Evolutionary conservation across 108 stramenopile genomes (phyloP), one percentile per base, ranked within the genome.

Genomic region (Cyclostephanos invisitatus): DNA sequence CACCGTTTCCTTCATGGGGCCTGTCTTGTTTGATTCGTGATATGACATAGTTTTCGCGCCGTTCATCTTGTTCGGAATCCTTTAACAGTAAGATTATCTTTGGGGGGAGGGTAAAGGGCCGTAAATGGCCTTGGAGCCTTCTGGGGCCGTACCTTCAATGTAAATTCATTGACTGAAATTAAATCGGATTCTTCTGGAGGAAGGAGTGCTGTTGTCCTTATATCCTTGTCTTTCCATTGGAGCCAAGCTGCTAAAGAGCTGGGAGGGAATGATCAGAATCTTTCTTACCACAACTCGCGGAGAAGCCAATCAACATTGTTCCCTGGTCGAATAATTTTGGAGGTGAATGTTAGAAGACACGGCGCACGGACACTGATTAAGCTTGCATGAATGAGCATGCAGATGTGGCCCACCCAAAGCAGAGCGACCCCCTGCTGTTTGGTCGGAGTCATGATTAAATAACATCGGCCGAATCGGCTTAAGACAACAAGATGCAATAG

Each of bases 41-140:
- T 49, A 65, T 10, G 64, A 50, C 28, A 49, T 65, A 28, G 48
- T 47, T 28, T 48, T 65, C 47, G 48, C 29, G 48, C 25, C n/a
- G 48, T 25, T 65, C 64, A 65, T 65, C 28, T 25, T 65, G 46
- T 65, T 42, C 22, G 44, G 12, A 46, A 14, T 46, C 12, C 22
- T 15, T 1, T 1, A 24, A 18, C 22, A 53, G 12, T 53, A 24
- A 18, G 25, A 24, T 54, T 8, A 54, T 15, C 25, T 24, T 25
- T 2, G 5, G 22, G 53, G 22, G 1, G 5, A 25, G 8, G 12
- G 25, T 9, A 25, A 12, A 27, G 53, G 53, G 53, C 53, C 53
- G 21, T 8, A 54, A 27, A 54, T 54, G 53, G 53, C 53, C 53
- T 25, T 25, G 53, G 53, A 54, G 53, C 53, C 53, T 54, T 54